Evolutionary conservation across 495 filamentous ascomycete genomes (phyloP), one percentile per base, ranked within the genome.

Genomic region (Penicillium waksmanii): DNA sequence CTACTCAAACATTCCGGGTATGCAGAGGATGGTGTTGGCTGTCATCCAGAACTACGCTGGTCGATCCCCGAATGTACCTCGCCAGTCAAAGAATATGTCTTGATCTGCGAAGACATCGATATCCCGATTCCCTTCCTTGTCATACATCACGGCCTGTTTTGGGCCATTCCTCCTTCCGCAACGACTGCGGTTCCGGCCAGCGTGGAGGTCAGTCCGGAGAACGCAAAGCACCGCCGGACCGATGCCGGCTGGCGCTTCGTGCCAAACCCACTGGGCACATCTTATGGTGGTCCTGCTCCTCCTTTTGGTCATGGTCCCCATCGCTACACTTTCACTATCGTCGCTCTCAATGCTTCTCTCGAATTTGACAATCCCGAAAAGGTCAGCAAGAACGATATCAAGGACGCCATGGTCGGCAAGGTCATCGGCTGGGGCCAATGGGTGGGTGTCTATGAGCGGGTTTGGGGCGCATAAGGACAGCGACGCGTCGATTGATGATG

Each of bases 101-200:
- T 85, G 2, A 61, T 82, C 13, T 73, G 72, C n/a, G 78, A 85
- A 58, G 81, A 84, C 46, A 71, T 77, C n/a, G 81, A 84, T 53
- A 63, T 71, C 15, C 80, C 82, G 3, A 59, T 82, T 25, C 81
- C 81, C 1, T 76, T 63, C 10, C 38, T 64, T 8, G 73, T 78
- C 35, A 70, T 81, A 33, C 65, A 74, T 21, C 83, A 84, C 52
- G 80, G 79, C 15, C 62, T 82, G 6, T 77, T 78, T 60, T 76
- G 71, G 48, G 73, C 54, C 0, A 82, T 84, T 52, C 76, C 73
- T 5, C 42, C 73, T 3, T 66, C 71, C 0, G 68, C 56, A 15
- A 74, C 60, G 2, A 69, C 61, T 0, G 71, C 72, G 27, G 65
- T 58, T 15, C 51, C 66, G n/a, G 61, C 57, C 8, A 75, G 81